These are phyloP conservation scores for Polyporus tsugae DNA, from an alignment of 1,284 basidiomycete genomes.

Conservation along the genomic window DNA sequence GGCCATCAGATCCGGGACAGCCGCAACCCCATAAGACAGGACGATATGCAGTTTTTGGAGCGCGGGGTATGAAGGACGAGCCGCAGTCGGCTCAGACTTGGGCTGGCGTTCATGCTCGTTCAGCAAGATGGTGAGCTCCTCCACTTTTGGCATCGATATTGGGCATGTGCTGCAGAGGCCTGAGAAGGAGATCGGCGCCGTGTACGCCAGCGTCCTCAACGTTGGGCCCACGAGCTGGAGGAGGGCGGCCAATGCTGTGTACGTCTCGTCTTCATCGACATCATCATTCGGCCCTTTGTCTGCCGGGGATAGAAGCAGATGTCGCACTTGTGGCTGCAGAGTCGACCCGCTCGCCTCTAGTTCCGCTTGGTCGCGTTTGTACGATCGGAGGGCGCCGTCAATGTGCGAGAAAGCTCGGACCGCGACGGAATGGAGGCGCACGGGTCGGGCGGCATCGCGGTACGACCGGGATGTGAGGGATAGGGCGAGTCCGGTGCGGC, in stretches of 20 bases:
- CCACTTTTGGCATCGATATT: not conserved
- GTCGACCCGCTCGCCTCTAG: not conserved
- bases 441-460: not conserved
- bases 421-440: conserved; percentile 16
- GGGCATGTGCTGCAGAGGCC: not conserved
- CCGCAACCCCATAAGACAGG: not conserved
- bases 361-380: not conserved
- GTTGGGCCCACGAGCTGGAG: not conserved
- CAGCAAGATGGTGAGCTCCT: not conserved
- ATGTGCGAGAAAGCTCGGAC: not conserved
- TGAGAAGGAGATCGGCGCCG: not conserved
- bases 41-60: not conserved
- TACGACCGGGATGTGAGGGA: conserved; percentile 3
- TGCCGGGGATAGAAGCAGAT: not conserved
- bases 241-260: not conserved
- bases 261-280: not conserved
- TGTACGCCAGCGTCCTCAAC: not conserved
- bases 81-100: not conserved
- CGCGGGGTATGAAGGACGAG: not conserved
- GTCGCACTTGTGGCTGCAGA: not conserved
- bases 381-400: not conserved
- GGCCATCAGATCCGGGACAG: not conserved
- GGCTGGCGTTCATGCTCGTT: not conserved
- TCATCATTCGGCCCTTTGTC: not conserved
- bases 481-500: conserved; percentile 6